A percentile compares a stretch with the other conserved stretches of the same genome.
Conservation (phyloP, 768 basidiomycete genomes). For the Tephrocybe sp. region DNA sequence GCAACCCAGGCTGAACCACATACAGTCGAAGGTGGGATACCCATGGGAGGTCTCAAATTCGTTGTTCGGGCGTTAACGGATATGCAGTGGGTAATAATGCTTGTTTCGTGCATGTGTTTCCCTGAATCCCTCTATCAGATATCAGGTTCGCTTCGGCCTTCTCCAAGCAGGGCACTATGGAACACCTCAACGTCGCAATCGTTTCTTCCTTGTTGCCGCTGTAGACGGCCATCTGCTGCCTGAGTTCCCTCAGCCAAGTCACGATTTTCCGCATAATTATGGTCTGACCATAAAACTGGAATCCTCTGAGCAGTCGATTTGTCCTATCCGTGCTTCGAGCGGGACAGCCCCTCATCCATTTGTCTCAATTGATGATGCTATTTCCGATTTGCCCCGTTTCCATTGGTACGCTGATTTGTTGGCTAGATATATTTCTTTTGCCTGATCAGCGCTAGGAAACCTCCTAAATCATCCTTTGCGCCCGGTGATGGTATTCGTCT, state of each 20-base stretch:
- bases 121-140: slow-evolving; percentile 28
- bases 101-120: background rate
- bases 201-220: slow-evolving; percentile 55
- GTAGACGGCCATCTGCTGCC: slow-evolving; percentile 41
- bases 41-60: slow-evolving; percentile 75
- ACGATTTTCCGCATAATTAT: slow-evolving; percentile 44
- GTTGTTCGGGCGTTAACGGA: slow-evolving; percentile 56
- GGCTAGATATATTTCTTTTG: background rate
- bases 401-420: slow-evolving; percentile 54
- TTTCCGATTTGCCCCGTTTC: slow-evolving; percentile 67
- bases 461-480: slow-evolving; percentile 26
- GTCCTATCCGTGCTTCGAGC: slow-evolving; percentile 40
- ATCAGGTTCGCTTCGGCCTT: slow-evolving; percentile 49
- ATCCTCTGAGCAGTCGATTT: slow-evolving; percentile 29
- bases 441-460: slow-evolving; percentile 28
- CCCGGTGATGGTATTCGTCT: slow-evolving; percentile 29
- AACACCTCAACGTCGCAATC: slow-evolving; percentile 49
- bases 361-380: slow-evolving; percentile 70
- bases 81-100: slow-evolving; percentile 50
- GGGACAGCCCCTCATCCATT: slow-evolving; percentile 57
- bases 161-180: slow-evolving; percentile 58
- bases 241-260: slow-evolving; percentile 53
- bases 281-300: slow-evolving; percentile 51
- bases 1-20: slow-evolving; percentile 38
- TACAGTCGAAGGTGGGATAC: slow-evolving; percentile 58